Conservation (phyloP, 805 yeast species). For the Zygosaccharomyces kombuchaensis region DNA sequence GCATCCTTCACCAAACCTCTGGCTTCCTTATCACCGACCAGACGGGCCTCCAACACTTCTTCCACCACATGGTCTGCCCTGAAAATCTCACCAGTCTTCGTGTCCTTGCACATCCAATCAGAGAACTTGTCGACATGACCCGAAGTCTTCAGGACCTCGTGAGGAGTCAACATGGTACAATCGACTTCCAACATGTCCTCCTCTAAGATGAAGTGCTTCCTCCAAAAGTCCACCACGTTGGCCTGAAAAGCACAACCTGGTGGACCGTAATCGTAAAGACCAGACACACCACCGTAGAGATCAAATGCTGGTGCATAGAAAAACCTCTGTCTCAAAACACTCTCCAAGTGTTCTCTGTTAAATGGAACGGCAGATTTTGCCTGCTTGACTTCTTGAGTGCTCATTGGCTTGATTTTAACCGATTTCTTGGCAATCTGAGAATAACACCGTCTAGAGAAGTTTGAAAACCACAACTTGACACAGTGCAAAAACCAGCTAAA, state of each 20-base stretch:
- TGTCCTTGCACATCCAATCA: slow-evolving; percentile 98
- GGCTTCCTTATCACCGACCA: slow-evolving; percentile 96
- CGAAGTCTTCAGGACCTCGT: slow-evolving; percentile 95
- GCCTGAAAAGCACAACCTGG: slow-evolving; percentile 99
- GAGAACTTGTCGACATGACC: slow-evolving; percentile 99
- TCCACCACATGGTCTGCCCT: slow-evolving; percentile 98
- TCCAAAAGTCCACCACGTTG: slow-evolving; percentile 90
- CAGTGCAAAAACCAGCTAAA: background rate
- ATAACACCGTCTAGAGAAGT: slow-evolving; percentile 25
- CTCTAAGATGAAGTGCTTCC: slow-evolving; percentile 94
- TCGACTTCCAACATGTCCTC: slow-evolving; percentile 99
- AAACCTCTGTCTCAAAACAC: slow-evolving; percentile 89
- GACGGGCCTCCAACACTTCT: slow-evolving; percentile 92
- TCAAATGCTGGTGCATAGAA: slow-evolving; percentile 98
- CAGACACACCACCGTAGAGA: slow-evolving; percentile 97
- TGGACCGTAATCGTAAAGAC: slow-evolving; percentile 97
- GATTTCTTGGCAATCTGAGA: slow-evolving; percentile 29
- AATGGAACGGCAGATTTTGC: slow-evolving; percentile 42
- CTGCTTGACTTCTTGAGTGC: slow-evolving; percentile 32
- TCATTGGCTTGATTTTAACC: slow-evolving; percentile 29
- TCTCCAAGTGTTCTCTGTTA: slow-evolving; percentile 83
- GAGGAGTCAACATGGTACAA: slow-evolving; percentile 95
- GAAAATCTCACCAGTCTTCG: slow-evolving; percentile 94
- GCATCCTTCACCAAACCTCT: slow-evolving; percentile 66
- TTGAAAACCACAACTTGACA: slow-evolving; percentile 24